A percentile compares a stretch with the other conserved stretches of the same genome.
phyloP scores from a whole-genome alignment of 129 eudicot species.

The carrot (Daucus carota) region DNA sequence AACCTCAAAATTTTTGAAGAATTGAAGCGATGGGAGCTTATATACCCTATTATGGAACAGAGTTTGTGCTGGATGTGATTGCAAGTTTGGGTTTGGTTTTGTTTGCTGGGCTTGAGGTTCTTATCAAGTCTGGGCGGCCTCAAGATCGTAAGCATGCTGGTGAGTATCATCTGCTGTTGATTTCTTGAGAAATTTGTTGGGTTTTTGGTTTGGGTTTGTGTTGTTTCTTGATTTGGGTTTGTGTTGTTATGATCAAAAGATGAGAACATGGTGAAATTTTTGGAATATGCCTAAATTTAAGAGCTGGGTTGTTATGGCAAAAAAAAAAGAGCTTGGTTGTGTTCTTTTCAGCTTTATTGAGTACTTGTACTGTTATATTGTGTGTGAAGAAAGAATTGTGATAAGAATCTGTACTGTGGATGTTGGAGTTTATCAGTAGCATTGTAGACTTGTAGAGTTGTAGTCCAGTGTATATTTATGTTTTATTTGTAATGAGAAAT shows the following conservation, averaged over 20 bases:
- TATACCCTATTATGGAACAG: slow-evolving; percentile 47
- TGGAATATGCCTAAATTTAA: background rate
- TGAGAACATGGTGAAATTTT: too few relatives aligned
- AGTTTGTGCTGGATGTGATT: slow-evolving; percentile 38
- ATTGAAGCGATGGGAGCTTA: slow-evolving; percentile 52
- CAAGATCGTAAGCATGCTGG: slow-evolving; percentile 84
- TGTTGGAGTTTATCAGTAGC: background rate
- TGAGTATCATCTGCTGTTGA: slow-evolving; percentile 11
- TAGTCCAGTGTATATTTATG: too few relatives aligned
- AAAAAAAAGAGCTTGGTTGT: background rate
- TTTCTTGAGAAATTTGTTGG: background rate
- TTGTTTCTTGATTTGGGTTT: slow-evolving; percentile 2
- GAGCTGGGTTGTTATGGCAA: too few relatives aligned
- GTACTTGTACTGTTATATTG: background rate
- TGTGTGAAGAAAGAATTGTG: background rate
- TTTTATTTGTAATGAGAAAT: background rate
- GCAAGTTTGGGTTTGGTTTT: slow-evolving; percentile 53
- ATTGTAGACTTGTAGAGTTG: background rate
- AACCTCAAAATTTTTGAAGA: background rate
- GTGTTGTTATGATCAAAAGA: slow-evolving; percentile 8
- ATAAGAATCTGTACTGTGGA: background rate
- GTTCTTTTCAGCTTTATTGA: background rate
- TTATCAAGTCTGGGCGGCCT: slow-evolving; percentile 88
- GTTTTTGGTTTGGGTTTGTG: background rate
- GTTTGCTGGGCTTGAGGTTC: slow-evolving; percentile 95